Base-by-base conservation (phyloP, 2,329 filamentous ascomycete genomes). In the Gliomastix tumulicola region DNA sequence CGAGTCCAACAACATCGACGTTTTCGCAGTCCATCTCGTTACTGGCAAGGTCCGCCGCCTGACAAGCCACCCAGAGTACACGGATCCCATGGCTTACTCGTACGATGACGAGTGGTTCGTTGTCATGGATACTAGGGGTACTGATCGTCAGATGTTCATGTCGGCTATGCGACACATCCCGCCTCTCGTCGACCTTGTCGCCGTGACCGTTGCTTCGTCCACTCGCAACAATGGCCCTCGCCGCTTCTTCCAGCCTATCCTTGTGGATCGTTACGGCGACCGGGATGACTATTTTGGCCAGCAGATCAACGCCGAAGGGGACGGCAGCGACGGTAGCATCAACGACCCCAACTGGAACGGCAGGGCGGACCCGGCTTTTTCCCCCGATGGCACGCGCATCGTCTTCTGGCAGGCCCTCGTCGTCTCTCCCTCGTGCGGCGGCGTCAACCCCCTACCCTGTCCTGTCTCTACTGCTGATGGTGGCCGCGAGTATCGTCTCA, bases 291-390 rank as follows among this genome's bases (percentile, higher is more conserved):
- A 70, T 43, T 66, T 55, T 38, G 66, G 67, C 4, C 65, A 66
- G 43, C 50, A 51, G 37, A 43, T 69, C 38, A 70, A 70, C 32
- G 55, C 45, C 1, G 62, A 40, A 1, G 57, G 56, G 3, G 49
- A 58, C 16, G 53, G 49, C 4, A 56, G 43, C 19, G 41, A 42
- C 13, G 63, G 62, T 2, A 56, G 48, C 35, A 40, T 63, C n/a
- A 62, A 65, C 36, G 65, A 70, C 36, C 60, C 66, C 0, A 55
- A 66, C 19, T 71, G 68, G 68, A 71, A 71, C 43, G 67, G 53
- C 5, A 48, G 51, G 10, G 68, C 67, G 6, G 68, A 71, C 43
- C 68, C 64, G 3, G 50, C 47, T 2, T 66, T 53, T 31, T 63
- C 60, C 3, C 51, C 44, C 2, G 67, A 71, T 41, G 56, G 59